These are phyloP conservation scores for Bjerkandera adusta DNA, from an alignment of 1,284 basidiomycete genomes.

Conservation along the genomic window DNA sequence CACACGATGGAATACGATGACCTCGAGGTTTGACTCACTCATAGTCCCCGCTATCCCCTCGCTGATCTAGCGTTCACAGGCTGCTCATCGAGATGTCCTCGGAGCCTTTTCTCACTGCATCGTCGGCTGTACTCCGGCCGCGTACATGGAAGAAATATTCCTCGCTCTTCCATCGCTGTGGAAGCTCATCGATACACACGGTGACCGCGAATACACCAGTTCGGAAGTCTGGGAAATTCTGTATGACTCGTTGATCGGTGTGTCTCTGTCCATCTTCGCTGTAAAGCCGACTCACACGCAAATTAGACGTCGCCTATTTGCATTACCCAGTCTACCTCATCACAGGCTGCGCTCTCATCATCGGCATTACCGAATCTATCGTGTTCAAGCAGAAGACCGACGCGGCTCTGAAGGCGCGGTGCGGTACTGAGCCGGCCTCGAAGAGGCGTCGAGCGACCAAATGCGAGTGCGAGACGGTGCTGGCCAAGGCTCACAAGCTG, in stretches of 20 bases:
- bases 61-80: conserved; percentile 30
- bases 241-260: conserved; percentile 45
- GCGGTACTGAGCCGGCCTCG: neutral
- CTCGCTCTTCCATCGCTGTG: conserved; percentile 48
- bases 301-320: conserved; percentile 44
- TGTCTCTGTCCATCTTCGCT: conserved; percentile 4
- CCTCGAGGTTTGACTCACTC: conserved; percentile 43
- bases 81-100: conserved; percentile 57
- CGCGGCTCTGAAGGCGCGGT: conserved; percentile 10
- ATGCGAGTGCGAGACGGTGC: conserved; percentile 19
- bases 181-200: conserved; percentile 33
- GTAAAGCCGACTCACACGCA: neutral
- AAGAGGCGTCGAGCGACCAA: conserved; percentile 17
- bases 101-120: conserved; percentile 44
- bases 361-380: conserved; percentile 32
- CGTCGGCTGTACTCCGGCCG: conserved; percentile 52
- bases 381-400: conserved; percentile 35
- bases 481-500: conserved; percentile 30
- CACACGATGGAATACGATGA: conserved; percentile 41
- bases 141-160: conserved; percentile 58
- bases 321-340: conserved; percentile 8
- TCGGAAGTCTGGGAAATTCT: conserved; percentile 48
- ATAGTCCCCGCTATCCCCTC: conserved; percentile 1
- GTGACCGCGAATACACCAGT: conserved; percentile 45
- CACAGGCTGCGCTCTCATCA: conserved; percentile 11